A percentile compares a stretch with the other conserved stretches of the same genome.
phyloP scores from a whole-genome alignment of 1,139 yeast genomes.

The Magnusiomyces suaveolens region DNA sequence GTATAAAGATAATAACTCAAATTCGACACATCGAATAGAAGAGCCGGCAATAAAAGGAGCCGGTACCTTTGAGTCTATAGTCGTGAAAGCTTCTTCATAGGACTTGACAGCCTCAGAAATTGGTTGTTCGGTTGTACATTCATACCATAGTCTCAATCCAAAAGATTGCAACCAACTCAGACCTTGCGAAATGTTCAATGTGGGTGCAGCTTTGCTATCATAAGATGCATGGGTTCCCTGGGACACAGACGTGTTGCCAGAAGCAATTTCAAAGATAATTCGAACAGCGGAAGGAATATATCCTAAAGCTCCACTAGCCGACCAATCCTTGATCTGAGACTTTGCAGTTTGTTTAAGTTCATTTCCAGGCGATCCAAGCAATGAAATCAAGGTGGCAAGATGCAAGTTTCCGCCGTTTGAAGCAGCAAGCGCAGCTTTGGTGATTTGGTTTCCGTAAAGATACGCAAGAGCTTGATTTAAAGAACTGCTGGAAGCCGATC shows the following conservation, averaged over 20 bases:
- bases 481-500: constrained; percentile 26
- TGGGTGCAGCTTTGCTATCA: constrained; percentile 19
- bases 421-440: constrained; percentile 54
- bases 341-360: constrained; percentile 47
- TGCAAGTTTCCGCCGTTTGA: constrained; percentile 52
- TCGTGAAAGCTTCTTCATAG: constrained; percentile 24
- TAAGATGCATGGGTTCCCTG: constrained; percentile 24
- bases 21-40: constrained; percentile 27
- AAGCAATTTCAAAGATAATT: constrained; percentile 53
- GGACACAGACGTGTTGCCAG: constrained; percentile 39
- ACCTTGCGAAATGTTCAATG: constrained; percentile 34
- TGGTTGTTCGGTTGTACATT: constrained; percentile 35
- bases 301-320: constrained; percentile 32
- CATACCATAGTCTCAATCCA: constrained; percentile 53
- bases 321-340: constrained; percentile 62
- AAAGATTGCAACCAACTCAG: constrained; percentile 62
- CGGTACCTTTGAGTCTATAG: constrained; percentile 18
- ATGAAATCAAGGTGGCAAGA: constrained; percentile 58
- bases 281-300: constrained; percentile 46
- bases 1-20: constrained; percentile 36
- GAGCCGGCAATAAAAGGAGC: constrained; percentile 21
- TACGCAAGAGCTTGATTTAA: constrained; percentile 45
- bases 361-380: constrained; percentile 53
- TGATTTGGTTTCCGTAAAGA: constrained; percentile 49
- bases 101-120: constrained; percentile 33